phyloP scores from a whole-genome alignment of 352 stramenopile species.

The Pythium volutum region DNA sequence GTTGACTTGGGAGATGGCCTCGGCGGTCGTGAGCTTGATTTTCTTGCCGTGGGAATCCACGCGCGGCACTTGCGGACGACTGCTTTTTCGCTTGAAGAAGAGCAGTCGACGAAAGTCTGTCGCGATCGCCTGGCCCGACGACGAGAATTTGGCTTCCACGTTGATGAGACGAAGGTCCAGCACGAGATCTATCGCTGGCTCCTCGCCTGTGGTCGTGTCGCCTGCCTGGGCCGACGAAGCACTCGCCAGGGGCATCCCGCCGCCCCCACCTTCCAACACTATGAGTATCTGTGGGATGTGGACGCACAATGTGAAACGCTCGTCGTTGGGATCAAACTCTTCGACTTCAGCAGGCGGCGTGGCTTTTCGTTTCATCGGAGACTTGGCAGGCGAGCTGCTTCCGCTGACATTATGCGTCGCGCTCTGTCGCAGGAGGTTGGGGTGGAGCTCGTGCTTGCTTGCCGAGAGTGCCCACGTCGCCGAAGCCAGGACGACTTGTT shows the following conservation, averaged over 20 bases:
- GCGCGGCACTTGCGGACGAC: background rate
- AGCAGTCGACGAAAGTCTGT: conserved; percentile 43
- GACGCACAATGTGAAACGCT: conserved; percentile 53
- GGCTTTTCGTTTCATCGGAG: conserved; percentile 4
- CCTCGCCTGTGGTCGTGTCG: background rate
- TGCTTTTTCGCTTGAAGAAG: conserved; percentile 42
- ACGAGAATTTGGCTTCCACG: conserved; percentile 64
- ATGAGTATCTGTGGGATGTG: conserved; percentile 66
- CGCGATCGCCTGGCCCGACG: conserved; percentile 41
- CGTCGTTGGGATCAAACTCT: conserved; percentile 61
- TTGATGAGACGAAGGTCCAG: conserved; percentile 57
- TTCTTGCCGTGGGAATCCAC: conserved; percentile 26
- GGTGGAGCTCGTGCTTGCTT: conserved; percentile 11
- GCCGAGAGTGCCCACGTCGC: conserved; percentile 44
- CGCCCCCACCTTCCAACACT: conserved; percentile 49
- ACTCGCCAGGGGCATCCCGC: conserved; percentile 1
- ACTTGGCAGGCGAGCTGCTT: background rate
- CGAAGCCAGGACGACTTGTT: conserved; percentile 64
- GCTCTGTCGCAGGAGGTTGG: conserved; percentile 17
- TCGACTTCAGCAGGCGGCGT: conserved; percentile 2
- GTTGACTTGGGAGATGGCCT: conserved; percentile 38
- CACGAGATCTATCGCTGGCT: conserved; percentile 50
- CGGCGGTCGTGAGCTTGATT: conserved; percentile 29
- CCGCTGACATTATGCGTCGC: conserved; percentile 4
- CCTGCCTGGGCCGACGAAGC: background rate